Percentiles rank a stretch among this genome's conserved stretches.
These are phyloP conservation scores for Calonectria pseudoturangicola DNA, from an alignment of 2,329 filamentous ascomycete species.

Conservation along the genomic window DNA sequence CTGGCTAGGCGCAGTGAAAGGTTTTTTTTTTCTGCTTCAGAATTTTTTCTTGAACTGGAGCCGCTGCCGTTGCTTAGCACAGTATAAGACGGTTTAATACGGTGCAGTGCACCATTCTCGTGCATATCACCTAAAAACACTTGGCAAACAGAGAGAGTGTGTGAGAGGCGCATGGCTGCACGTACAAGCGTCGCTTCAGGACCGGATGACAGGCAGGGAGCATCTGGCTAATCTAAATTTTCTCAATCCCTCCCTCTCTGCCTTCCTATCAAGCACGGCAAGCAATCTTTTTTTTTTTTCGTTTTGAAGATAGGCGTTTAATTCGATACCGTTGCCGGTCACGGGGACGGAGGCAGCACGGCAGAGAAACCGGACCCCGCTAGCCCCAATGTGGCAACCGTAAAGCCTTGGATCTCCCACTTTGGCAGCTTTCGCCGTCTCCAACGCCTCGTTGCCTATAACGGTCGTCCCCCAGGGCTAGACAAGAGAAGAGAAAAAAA, in stretches of 20 bases:
- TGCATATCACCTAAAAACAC: neutral
- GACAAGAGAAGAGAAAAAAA: slow-evolving; percentile 7
- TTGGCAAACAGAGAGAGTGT: neutral
- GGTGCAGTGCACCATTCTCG: neutral
- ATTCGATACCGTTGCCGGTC: slow-evolving; percentile 11
- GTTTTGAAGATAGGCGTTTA: neutral
- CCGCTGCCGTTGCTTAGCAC: too few species aligned
- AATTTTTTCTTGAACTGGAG: neutral
- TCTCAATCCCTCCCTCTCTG: neutral
- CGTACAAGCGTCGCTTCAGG: slow-evolving; percentile 2
- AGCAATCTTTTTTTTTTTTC: neutral
- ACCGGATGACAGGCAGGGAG: slow-evolving; percentile 5
- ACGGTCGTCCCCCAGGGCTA: slow-evolving; percentile 11
- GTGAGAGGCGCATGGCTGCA: slow-evolving; percentile 6
- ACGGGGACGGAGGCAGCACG: slow-evolving; percentile 14
- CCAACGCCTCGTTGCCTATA: slow-evolving; percentile 2
- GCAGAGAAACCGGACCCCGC: neutral
- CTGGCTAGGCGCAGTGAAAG: neutral
- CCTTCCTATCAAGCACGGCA: neutral
- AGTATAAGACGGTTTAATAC: slow-evolving; percentile 10
- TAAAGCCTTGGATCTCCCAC: slow-evolving; percentile 11
- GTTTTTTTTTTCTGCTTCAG: neutral
- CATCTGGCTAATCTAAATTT: neutral
- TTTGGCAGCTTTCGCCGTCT: slow-evolving; percentile 32
- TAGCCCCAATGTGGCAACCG: slow-evolving; percentile 17